Conservation (phyloP, 1,139 yeast genomes). For the Debaryomyces udenii region DNA sequence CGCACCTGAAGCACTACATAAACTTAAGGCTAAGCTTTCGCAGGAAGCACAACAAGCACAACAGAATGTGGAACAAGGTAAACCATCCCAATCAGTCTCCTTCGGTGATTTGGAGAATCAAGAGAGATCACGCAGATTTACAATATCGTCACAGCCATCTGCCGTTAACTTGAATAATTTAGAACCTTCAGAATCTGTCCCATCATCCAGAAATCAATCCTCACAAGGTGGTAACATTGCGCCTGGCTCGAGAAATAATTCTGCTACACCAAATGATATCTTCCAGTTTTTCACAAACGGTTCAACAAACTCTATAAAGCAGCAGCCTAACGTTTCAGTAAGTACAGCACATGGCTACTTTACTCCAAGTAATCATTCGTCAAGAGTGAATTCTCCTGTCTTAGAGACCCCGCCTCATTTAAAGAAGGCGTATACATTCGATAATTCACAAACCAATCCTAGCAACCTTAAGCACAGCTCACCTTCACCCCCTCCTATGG, state of each 20-base stretch:
- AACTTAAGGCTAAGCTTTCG: not conserved
- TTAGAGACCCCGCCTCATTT: conserved; percentile 12
- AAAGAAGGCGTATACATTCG: conserved; percentile 4
- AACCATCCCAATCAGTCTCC: conserved; percentile 34
- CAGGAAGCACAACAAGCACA: conserved; percentile 3
- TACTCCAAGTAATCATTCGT: conserved; percentile 12
- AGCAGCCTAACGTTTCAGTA: not conserved
- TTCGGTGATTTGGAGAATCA: conserved; percentile 42
- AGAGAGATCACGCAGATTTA: conserved; percentile 46
- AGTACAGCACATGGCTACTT: conserved; percentile 11
- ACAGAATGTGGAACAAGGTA: conserved; percentile 5
- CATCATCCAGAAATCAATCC: conserved; percentile 11
- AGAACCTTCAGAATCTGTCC: conserved; percentile 10
- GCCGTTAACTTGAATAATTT: conserved; percentile 22
- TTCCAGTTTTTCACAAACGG: conserved; percentile 8
- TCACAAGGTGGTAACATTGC: conserved; percentile 5
- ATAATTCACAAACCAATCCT: not conserved
- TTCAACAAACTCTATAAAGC: not conserved
- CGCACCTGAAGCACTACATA: not conserved
- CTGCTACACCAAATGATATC: conserved; percentile 11
- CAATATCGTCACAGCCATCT: conserved; percentile 51
- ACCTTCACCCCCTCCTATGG: conserved; percentile 19
- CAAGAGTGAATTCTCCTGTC: conserved; percentile 18
- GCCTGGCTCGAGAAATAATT: conserved; percentile 18
- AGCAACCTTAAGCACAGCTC: conserved; percentile 8